Evolutionary conservation across 2,329 filamentous ascomycete species (phyloP), one percentile per base, ranked within the genome.

Genomic region (Aspergillus hortae): DNA sequence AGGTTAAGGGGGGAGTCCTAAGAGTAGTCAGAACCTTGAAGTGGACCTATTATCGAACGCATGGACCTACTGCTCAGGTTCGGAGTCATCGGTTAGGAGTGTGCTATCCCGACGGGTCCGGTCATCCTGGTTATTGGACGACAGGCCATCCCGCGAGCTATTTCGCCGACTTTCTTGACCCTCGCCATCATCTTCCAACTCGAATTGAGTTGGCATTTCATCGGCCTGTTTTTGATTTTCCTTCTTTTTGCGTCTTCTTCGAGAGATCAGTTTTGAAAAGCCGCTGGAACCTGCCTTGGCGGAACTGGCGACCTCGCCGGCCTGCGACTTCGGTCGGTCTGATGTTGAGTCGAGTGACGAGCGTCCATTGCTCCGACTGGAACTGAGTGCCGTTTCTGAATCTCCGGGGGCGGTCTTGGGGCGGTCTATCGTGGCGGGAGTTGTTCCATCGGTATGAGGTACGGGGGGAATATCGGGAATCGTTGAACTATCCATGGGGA

Each of bases 231-330:
- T 61, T 32, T 62, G 58, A 19, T 58, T 56, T 17, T 67, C 63
- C 27, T 62, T 66, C 59, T 77, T 75, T 57, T 75, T 77, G 52
- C 75, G 75, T 63, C 69, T 71, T 32, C 68, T 67, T 46, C 71
- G 68, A 27, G 70, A 67, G 23, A 72, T 67, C 48, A 82, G 74
- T 57, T 77, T 80, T 10, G 80, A 77, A 56, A 84, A 74, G 48
- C 78, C 76, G 58, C 71, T 75, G 44, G 66, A 56, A 41, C 66
- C 65, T 55, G 69, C 67, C 61, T 72, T 73, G 47, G 63, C 63
- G 56, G 68, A 66, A 56, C 70, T 70, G 45, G 67, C 53, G 9
- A 35, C 55, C 23, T 68, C 73, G 42, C 71, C 69, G 48, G 70
- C 70, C 44, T 72, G 67, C 25, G 67, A 67, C 54, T 70, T 73